Percentiles rank a stretch among this genome's conserved stretches.
Evolutionary conservation across 345 rosid genomes (phyloP).

Genomic region (Eucalyptus rudis): DNA sequence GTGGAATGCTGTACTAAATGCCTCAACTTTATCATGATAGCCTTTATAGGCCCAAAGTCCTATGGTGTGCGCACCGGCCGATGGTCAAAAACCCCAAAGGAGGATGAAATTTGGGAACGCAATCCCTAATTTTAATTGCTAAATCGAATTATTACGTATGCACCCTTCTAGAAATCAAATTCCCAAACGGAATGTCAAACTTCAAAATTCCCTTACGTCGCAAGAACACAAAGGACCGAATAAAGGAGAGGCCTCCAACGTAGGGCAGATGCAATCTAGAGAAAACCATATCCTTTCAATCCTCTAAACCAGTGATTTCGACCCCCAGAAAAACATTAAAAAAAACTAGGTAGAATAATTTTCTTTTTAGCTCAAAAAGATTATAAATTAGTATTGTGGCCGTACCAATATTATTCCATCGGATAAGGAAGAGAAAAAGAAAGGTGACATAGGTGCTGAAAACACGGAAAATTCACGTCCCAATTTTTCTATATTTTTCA

Average conservation of each 20-base stretch:
- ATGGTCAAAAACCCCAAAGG: neutral
- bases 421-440: neutral
- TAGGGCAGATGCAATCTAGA: neutral
- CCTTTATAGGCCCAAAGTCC: neutral
- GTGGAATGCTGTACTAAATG: neutral
- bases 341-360: neutral
- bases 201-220: neutral
- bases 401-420: neutral
- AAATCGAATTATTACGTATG: neutral
- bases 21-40: neutral
- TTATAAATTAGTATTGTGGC: neutral
- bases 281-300: neutral
- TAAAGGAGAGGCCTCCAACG: neutral
- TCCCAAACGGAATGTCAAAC: neutral
- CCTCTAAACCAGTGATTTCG: neutral
- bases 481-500: neutral
- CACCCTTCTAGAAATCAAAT: neutral
- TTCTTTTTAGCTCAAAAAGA: neutral
- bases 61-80: neutral
- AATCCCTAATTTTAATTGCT: neutral
- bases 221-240: neutral
- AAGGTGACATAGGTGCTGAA: neutral
- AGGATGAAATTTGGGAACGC: neutral
- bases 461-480: neutral
- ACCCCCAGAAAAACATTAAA: too few species aligned